Evolutionary conservation across 2,329 filamentous ascomycete genomes (phyloP).

Genomic region (Pseudopithomyces maydicus): DNA sequence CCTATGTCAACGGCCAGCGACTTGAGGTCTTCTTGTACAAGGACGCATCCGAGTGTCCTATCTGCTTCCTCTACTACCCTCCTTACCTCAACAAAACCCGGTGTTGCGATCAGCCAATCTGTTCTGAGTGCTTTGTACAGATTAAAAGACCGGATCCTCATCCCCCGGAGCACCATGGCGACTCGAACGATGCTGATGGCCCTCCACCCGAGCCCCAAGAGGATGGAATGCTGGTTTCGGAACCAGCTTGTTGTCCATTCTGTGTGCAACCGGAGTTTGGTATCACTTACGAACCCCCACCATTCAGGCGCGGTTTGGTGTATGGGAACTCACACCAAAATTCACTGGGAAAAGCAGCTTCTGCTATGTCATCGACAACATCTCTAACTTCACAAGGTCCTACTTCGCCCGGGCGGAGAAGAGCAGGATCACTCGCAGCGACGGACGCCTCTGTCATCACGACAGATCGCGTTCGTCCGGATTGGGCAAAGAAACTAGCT

Average conservation of each 20-base stretch:
- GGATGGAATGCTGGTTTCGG: slow-evolving; percentile 76
- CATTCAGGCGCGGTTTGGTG: slow-evolving; percentile 81
- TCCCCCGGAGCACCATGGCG: slow-evolving; percentile 74
- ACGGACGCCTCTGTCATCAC: slow-evolving; percentile 86
- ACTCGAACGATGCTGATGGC: slow-evolving; percentile 43
- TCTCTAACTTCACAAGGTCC: slow-evolving; percentile 68
- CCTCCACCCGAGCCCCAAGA: slow-evolving; percentile 53
- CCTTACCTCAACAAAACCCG: slow-evolving; percentile 92
- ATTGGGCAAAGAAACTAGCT: slow-evolving; percentile 90
- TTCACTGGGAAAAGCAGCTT: slow-evolving; percentile 59
- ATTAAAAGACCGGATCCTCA: slow-evolving; percentile 95
- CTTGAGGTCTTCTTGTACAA: slow-evolving; percentile 95
- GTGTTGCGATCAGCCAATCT: slow-evolving; percentile 95
- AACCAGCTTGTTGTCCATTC: slow-evolving; percentile 91
- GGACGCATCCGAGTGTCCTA: slow-evolving; percentile 86
- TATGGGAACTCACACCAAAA: slow-evolving; percentile 64
- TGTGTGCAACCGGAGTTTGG: slow-evolving; percentile 95
- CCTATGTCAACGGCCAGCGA: slow-evolving; percentile 91
- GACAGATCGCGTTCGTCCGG: slow-evolving; percentile 88
- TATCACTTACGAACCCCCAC: slow-evolving; percentile 89
- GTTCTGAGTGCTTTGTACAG: slow-evolving; percentile 98
- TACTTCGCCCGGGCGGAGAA: slow-evolving; percentile 55
- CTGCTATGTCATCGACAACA: slow-evolving; percentile 85
- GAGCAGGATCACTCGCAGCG: slow-evolving; percentile 76
- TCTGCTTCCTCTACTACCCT: slow-evolving; percentile 95